Evolutionary conservation across 192 early-diverging fungal genomes (phyloP), one percentile per base, ranked within the genome.

Genomic region (Martensiomyces pterosporus): DNA sequence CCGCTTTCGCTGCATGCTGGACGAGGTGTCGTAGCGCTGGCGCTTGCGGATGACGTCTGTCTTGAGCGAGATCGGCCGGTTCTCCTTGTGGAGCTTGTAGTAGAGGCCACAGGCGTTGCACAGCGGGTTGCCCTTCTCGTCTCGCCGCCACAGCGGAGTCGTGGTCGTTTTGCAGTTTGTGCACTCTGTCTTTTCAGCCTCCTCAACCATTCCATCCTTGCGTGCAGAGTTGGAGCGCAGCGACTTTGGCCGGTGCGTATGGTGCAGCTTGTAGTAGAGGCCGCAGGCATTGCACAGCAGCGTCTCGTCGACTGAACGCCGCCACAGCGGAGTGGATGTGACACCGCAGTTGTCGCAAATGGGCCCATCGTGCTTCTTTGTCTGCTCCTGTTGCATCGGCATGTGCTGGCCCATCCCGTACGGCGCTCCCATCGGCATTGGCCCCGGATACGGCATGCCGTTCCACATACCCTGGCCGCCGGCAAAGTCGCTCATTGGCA

Each of bases 91-190:
- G 14, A 99, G 75, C 64, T 97, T 98, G 64, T 85, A 85, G 57
- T 91, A 99, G 35, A 99, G 58, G 0, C 97, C 97, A 56, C 97
- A 99, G 4, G 97, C 97, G 55, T 99, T 99, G 64, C 97, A 99
- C 24, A 99, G 79, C 3, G 91, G 82, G n/a, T 87, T 84, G 12
- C 93, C 94, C 34, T 82, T 75, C 19, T 85, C 85, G 60, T 94
- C 84, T 9, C 93, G 78, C 12, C 97, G 86, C 97, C 97, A 99
- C 9, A 99, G 81, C 1, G 93, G 86, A 0, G 97, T 99, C 10
- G 82, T 91, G 3, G 82, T 89, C 2, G 91, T 94, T 4, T 57
- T 39, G 69, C 94, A 97, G 77, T 97, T 93, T 19, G 60, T 64
- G 52, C 92, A 94, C 12, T 48, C 52, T 1, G 65, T 60, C 41